phyloP scores from a whole-genome alignment of 495 filamentous ascomycete species.

The Tuber umbilicatum region DNA sequence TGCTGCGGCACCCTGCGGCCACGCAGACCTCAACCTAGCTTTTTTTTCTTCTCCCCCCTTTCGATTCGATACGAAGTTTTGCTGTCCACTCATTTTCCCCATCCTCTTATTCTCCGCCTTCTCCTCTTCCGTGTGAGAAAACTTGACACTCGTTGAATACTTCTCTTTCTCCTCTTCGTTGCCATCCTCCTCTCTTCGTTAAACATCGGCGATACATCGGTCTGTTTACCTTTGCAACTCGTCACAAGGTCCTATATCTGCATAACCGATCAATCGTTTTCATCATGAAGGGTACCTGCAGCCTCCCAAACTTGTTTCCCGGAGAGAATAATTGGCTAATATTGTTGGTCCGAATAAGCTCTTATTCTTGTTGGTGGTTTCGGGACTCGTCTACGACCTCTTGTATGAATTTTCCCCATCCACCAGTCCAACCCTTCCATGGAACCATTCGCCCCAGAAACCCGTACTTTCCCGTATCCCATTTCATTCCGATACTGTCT shows the following conservation, averaged over 20 bases:
- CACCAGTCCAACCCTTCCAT: neutral
- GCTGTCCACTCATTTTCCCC: neutral
- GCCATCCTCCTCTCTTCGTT: neutral
- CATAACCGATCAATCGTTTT: neutral
- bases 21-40: neutral
- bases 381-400: slow-evolving; percentile 92
- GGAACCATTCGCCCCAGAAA: neutral
- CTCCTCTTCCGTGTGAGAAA: neutral
- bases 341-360: slow-evolving; percentile 50
- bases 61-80: neutral
- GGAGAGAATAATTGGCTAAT: neutral
- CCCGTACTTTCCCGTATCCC: neutral
- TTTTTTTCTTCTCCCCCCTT: neutral
- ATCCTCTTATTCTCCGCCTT: neutral
- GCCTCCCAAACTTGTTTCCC: neutral
- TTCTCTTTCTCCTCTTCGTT: neutral
- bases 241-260: neutral
- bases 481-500: neutral
- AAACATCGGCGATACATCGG: neutral
- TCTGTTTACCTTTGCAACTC: neutral
- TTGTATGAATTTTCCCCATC: slow-evolving; percentile 56
- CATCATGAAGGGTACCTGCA: slow-evolving; percentile 4
- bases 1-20: neutral
- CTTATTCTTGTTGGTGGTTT: slow-evolving; percentile 99
- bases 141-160: neutral